Base-by-base conservation (phyloP, 352 stramenopile genomes). In the Globisporangium cederbergense region DNA sequence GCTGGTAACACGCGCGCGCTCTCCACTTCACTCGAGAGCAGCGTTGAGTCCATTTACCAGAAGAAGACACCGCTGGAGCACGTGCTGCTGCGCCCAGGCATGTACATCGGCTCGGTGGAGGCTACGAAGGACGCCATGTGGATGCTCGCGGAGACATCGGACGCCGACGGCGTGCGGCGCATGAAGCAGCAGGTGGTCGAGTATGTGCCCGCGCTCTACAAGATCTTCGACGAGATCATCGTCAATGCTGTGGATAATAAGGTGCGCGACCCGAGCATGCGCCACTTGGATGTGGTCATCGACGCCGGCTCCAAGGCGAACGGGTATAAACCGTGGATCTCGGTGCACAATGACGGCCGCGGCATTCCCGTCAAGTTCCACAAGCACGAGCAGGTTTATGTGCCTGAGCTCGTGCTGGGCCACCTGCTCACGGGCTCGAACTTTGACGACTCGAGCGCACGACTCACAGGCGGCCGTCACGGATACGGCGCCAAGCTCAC, bases 161-260 rank as follows among this genome's bases (percentile, higher is more conserved):
- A 79, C 22, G 70, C 61, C 28, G 66, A 76, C 45, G 56, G 60
- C 43, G 60, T 64, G 18, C 43, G 78, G 43, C 68, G 73, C 53
- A 94, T 95, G 86, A 81, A 82, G 57, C 86, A 90, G 55, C 77
- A 90, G 42, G 65, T 72, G 16, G 81, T 96, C 18, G 81, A 93
- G 71, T 95, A 89, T 57, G 82, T 93, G 13, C 83, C 85, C 8
- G 88, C 88, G 42, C 78, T 99, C 51, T 99, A 97, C 90, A 99
- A 99, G 76, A 99, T 99, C 70, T 99, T 99, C 69, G 97, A 99
- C 75, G 97, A 99, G 82, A 99, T 99, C 76, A 91, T 99, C 45
- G 97, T 99, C 20, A 99, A 99, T 72, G 95, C 93, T 5, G 98
- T 99, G 85, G 95, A 99, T 77, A 97, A 97, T 77, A 97, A 95